Conservation (phyloP, 2,329 filamentous ascomycete genomes). For the Cercospora berteroae region DNA sequence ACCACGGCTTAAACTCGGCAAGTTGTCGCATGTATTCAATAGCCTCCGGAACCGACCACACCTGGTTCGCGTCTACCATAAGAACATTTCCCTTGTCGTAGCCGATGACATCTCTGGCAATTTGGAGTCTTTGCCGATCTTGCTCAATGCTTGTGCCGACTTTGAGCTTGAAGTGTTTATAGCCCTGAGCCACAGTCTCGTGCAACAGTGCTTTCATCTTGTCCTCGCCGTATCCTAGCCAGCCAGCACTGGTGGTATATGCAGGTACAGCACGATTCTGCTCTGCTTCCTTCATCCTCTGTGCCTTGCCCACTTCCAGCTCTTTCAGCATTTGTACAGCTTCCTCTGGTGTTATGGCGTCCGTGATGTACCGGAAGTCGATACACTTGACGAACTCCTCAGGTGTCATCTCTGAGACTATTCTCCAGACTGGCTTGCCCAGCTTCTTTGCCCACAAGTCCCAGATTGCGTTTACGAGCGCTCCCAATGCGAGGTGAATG, state of each 20-base stretch:
- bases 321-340: conserved; percentile 69
- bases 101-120: conserved; percentile 76
- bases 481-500: conserved; percentile 85
- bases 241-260: conserved; percentile 86
- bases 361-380: conserved; percentile 92
- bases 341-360: conserved; percentile 85
- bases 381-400: conserved; percentile 85
- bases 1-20: conserved; percentile 77
- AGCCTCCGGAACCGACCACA: conserved; percentile 85
- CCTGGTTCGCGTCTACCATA: conserved; percentile 92
- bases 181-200: conserved; percentile 74
- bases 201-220: conserved; percentile 75
- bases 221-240: conserved; percentile 86
- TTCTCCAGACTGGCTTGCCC: conserved; percentile 83
- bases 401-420: conserved; percentile 85
- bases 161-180: conserved; percentile 87
- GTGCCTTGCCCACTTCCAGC: conserved; percentile 64
- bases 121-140: conserved; percentile 67
- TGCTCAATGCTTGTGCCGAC: conserved; percentile 72
- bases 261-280: conserved; percentile 75
- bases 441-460: conserved; percentile 91
- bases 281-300: conserved; percentile 71
- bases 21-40: conserved; percentile 83
- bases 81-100: conserved; percentile 80
- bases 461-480: conserved; percentile 85